Conservation (phyloP, 345 rosid species). For the Pseudoturritis turrita region DNA sequence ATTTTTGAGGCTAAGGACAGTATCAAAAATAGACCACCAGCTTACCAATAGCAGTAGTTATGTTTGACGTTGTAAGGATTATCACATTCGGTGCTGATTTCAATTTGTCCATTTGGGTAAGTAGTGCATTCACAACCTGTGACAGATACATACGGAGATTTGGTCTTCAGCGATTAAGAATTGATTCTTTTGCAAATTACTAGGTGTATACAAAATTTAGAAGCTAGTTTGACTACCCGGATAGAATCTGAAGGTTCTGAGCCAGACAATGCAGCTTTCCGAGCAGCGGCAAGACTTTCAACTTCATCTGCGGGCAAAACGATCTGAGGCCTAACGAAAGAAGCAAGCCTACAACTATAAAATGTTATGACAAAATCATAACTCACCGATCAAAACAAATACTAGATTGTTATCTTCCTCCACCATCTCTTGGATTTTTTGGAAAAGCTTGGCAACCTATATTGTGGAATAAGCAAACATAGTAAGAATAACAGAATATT, state of each 20-base stretch:
- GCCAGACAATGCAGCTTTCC: slow-evolving; percentile 95
- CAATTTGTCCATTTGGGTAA: slow-evolving; percentile 96
- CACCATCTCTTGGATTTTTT: slow-evolving; percentile 97
- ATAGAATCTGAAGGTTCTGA: slow-evolving; percentile 99
- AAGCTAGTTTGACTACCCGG: slow-evolving; percentile 45
- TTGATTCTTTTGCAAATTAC: neutral
- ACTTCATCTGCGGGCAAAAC: slow-evolving; percentile 80
- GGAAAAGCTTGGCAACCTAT: slow-evolving; percentile 97
- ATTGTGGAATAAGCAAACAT: slow-evolving; percentile 2
- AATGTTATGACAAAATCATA: neutral
- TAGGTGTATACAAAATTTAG: neutral
- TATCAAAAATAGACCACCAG: slow-evolving; percentile 7
- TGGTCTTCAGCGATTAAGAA: neutral
- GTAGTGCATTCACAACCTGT: slow-evolving; percentile 96
- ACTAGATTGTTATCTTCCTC: slow-evolving; percentile 98
- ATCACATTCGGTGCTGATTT: slow-evolving; percentile 90
- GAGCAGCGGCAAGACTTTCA: slow-evolving; percentile 98
- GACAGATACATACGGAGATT: slow-evolving; percentile 17
- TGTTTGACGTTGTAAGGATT: slow-evolving; percentile 90
- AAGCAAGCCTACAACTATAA: slow-evolving; percentile 20
- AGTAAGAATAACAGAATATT: neutral
- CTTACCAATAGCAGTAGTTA: slow-evolving; percentile 98
- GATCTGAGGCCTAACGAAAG: slow-evolving; percentile 20
- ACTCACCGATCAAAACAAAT: slow-evolving; percentile 98
- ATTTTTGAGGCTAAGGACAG: neutral